A percentile compares a stretch with the other conserved stretches of the same genome.
phyloP scores from a whole-genome alignment of 805 yeast species.

The Candida multigemmis region DNA sequence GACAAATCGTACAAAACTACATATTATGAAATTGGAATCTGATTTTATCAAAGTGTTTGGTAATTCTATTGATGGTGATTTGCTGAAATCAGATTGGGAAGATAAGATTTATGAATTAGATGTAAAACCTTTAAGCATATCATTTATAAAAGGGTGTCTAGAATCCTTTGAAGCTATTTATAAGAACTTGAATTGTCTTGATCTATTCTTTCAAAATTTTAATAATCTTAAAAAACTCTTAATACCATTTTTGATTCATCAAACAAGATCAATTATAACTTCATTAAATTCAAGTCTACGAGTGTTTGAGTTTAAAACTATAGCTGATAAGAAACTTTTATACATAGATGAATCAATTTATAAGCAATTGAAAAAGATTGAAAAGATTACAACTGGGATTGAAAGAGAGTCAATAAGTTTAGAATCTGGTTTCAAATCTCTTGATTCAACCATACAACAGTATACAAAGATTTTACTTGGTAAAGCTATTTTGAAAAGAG shows the following conservation, averaged over 20 bases:
- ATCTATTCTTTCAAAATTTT: slow-evolving; percentile 27
- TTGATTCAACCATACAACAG: slow-evolving; percentile 24
- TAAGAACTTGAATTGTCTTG: slow-evolving; percentile 23
- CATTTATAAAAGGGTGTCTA: slow-evolving; percentile 8
- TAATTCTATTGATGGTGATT: slow-evolving; percentile 4
- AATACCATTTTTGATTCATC: slow-evolving; percentile 25
- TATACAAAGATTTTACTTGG: slow-evolving; percentile 30
- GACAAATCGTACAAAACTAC: slow-evolving; percentile 12
- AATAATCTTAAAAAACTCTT: slow-evolving; percentile 28
- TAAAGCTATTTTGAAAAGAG: slow-evolving; percentile 28
- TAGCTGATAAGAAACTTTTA: slow-evolving; percentile 16
- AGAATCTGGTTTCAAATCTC: slow-evolving; percentile 17
- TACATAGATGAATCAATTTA: slow-evolving; percentile 13
- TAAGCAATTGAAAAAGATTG: slow-evolving; percentile 24
- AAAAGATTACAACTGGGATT: slow-evolving; percentile 28
- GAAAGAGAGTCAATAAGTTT: slow-evolving; percentile 23
- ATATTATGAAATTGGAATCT: slow-evolving; percentile 17
- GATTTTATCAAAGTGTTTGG: slow-evolving; percentile 22
- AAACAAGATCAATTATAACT: slow-evolving; percentile 17
- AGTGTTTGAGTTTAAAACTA: slow-evolving; percentile 19
- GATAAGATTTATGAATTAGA: slow-evolving; percentile 13
- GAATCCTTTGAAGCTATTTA: slow-evolving; percentile 9
- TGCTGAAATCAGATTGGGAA: slow-evolving; percentile 13
- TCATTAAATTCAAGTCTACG: slow-evolving; percentile 16
- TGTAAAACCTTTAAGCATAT: slow-evolving; percentile 11